Evolutionary conservation across 441 rosid genomes (phyloP), one percentile per base, ranked within the genome.

Genomic region (Codiaeum variegatum): DNA sequence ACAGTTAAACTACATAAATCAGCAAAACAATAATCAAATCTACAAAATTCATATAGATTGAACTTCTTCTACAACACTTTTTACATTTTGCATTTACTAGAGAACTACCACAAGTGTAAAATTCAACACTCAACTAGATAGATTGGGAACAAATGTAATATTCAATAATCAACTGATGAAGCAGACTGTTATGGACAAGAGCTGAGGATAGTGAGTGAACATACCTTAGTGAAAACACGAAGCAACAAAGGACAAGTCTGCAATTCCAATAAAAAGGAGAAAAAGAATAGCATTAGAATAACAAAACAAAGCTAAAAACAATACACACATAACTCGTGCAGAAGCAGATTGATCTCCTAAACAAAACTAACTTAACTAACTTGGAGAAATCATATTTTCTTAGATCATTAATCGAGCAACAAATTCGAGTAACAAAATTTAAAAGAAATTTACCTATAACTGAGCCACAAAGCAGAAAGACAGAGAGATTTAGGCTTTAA

Each of bases 161-260:
- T 18, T 5, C 54, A 49, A 49, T 8, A 49, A 49, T 19, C 24
- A 52, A 52, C 23, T 49, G 34, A 6, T 2, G 19, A 36, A 29
- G 44, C 29, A 5, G 47, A 52, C 1, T 5, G 16, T n/a, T 38
- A 11, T 0, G 52, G 23, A 56, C 4, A 69, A 26, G 6, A 46
- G 34, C 16, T 46, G 32, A 34, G 46, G 46, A 7, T 28, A 28
- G 59, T 16, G 51, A 28, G 59, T 16, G 51, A 46, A 46, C 67
- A 60, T 83, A 95, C 99, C 98, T 92, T 88, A 24, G 97, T 95
- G 83, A 95, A 95, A 73, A 95, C 99, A 52, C 98, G 95, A 82
- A 91, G 97, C 88, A 92, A 82, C 28, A 95, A 46, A 10, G 99
- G 98, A 75, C 99, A 95, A 19, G 93, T 95, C 98, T 95, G 93